A percentile compares a stretch with the other conserved stretches of the same genome.
phyloP scores from a whole-genome alignment of 2,329 filamentous ascomycete species.

The Penicillium crustosum region DNA sequence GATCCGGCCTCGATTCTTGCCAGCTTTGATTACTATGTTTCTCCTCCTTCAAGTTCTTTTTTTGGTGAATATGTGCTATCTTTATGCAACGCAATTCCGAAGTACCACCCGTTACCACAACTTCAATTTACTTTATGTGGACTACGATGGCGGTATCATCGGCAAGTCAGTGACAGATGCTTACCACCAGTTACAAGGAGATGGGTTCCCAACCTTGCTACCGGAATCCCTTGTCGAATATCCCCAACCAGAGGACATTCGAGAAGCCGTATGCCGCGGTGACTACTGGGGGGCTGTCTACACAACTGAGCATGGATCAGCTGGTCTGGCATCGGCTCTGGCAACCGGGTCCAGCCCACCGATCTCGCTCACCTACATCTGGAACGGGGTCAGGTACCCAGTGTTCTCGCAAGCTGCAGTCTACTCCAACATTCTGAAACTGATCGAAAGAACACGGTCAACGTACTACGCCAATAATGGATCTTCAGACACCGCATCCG shows the following conservation, averaged over 20 bases:
- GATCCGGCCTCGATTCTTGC: neutral
- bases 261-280: slow-evolving; percentile 3
- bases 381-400: slow-evolving; percentile 4
- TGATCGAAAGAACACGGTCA: neutral
- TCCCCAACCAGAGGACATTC: neutral
- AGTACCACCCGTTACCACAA: slow-evolving; percentile 24
- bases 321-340: neutral
- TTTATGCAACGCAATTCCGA: slow-evolving; percentile 16
- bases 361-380: neutral
- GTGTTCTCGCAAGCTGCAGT: slow-evolving; percentile 1
- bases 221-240: neutral
- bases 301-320: neutral
- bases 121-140: slow-evolving; percentile 31
- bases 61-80: slow-evolving; percentile 18
- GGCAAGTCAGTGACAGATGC: slow-evolving; percentile 29
- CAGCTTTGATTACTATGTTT: slow-evolving; percentile 3
- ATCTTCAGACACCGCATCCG: neutral
- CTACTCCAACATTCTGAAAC: neutral
- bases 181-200: slow-evolving; percentile 17
- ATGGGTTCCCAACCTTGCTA: slow-evolving; percentile 1
- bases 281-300: slow-evolving; percentile 5
- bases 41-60: slow-evolving; percentile 17
- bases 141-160: slow-evolving; percentile 34
- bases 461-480: slow-evolving; percentile 5
- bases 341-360: neutral